Base-by-base conservation (phyloP, 371 early-diverging fungal species). In the Blakeslea trispora region DNA sequence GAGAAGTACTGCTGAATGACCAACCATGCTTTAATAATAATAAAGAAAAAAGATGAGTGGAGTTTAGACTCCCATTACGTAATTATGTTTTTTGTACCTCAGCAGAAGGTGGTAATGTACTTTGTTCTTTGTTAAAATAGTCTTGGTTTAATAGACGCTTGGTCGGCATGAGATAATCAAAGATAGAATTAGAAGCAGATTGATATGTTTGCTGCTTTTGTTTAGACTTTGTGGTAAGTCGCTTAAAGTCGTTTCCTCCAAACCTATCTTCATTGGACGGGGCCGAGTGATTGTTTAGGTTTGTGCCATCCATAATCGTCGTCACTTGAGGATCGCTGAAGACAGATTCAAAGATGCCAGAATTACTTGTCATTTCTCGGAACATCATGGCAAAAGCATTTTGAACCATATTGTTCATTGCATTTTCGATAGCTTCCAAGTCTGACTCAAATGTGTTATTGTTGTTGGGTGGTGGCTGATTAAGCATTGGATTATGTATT, bases 211-310 rank as follows among this genome's bases (percentile, higher is more conserved):
- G 32, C 13, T n/a, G 42, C 21, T 63, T 63, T 19, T 63, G 48
- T 13, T 66, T 63, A 4, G 71, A 63, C 43, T 72, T 72, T 8
- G 60, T 61, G 5, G 68, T 61, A 23, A 75, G 42, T 8, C 62
- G 51, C 61, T 61, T 63, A 49, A 75, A 75, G 53, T 75, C 76
- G 32, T 52, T 72, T 14, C 76, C 76, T 11, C 60, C 71, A 40
- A 59, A 66, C 8, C 59, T 63, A 45, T 64, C 68, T 21, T 41
- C 45, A 13, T 37, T n/a, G n/a, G n/a, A n/a, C n/a, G n/a, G 37
- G 18, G 42, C 43, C 9, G 17, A 11, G 8, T 21, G 17, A 37
- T 47, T 35, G 22, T 46, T 11, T 28, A 48, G n/a, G 14, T 51
- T 44, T 49, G 45, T 60, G 0, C 64, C 64, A 24, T 63, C 50